Percentiles rank a stretch among this genome's conserved stretches.
Conservation (phyloP, 768 basidiomycete species). For the Pholiota microspora region DNA sequence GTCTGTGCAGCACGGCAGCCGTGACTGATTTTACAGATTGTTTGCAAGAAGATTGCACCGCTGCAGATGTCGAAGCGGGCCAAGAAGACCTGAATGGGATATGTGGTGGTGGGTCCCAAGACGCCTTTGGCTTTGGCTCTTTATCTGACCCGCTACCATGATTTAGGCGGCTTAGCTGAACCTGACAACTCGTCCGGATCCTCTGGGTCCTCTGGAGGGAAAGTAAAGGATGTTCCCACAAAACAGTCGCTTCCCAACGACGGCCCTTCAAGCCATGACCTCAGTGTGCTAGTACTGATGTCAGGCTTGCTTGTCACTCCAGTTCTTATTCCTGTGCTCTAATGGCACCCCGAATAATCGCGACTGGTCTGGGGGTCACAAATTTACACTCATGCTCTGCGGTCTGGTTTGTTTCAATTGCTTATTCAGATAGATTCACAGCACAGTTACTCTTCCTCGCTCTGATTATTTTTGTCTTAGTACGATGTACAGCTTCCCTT, state of each 20-base stretch:
- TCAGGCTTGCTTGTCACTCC: no score
- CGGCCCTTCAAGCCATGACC: background rate
- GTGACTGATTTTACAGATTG: background rate
- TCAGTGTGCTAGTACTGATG: background rate
- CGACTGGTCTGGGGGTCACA: background rate
- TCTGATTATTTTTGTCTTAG: no score
- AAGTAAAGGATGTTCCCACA: background rate
- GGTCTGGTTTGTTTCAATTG: background rate
- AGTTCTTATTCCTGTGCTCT: background rate
- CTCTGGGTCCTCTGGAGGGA: no score
- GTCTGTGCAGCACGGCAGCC: background rate
- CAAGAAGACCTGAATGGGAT: background rate
- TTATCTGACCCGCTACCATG: background rate
- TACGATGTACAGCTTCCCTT: no score
- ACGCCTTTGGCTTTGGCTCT: background rate
- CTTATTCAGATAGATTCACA: no score
- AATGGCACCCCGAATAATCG: background rate
- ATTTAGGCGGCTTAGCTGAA: background rate
- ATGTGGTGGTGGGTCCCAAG: background rate
- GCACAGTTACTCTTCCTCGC: no score
- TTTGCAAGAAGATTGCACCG: background rate
- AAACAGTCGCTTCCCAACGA: background rate
- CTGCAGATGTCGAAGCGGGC: background rate
- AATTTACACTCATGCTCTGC: background rate
- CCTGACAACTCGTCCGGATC: no score